Evolutionary conservation across 192 early-diverging fungal genomes (phyloP), one percentile per base, ranked within the genome.

Genomic region (Chytriomyces confervae): DNA sequence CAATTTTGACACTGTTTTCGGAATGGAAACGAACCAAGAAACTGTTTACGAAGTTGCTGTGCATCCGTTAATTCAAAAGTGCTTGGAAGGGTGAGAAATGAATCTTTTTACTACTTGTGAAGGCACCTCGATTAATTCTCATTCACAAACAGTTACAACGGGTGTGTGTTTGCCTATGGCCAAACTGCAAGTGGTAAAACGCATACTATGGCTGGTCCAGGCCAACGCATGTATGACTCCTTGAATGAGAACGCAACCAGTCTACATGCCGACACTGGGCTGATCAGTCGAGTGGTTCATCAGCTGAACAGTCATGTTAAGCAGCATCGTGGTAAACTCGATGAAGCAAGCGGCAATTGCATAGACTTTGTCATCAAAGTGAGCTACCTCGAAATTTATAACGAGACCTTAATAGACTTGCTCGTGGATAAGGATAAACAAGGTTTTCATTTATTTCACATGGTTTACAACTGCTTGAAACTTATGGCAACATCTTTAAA

Each of bases 121-220:
- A 13, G 20, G 53, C 16, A 57, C 13, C 16, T 13, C 13, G 20
- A 20, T 74, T 74, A 36, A 16, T 77, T 18, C 11, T 43, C 9
- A 13, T 60, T 79, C 24, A 13, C 16, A 18, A 5, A 9, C 50
- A 20, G 79, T 10, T 80, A 76, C 70, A 86, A 85, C 49, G 84
- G 84, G 13, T 86, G 84, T 27, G 72, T 87, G 3, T 87, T 87
- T 64, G 81, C 75, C 6, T 87, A 87, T 63, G 85, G 86, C 3
- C 84, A 86, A 64, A 87, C 86, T 23, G 81, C 80, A 6, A 70
- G 77, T 61, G 86, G 86, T 6, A 87, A 87, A 70, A 87, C 86
- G 7, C 81, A 82, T 64, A 86, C 84, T 3, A 86, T 86, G 85
- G 57, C 79, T 23, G 85, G 85, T 7, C 50, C 18, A 43, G n/a